phyloP scores from a whole-genome alignment of 2,329 filamentous ascomycete species.

The Gnomoniopsis sp. region DNA sequence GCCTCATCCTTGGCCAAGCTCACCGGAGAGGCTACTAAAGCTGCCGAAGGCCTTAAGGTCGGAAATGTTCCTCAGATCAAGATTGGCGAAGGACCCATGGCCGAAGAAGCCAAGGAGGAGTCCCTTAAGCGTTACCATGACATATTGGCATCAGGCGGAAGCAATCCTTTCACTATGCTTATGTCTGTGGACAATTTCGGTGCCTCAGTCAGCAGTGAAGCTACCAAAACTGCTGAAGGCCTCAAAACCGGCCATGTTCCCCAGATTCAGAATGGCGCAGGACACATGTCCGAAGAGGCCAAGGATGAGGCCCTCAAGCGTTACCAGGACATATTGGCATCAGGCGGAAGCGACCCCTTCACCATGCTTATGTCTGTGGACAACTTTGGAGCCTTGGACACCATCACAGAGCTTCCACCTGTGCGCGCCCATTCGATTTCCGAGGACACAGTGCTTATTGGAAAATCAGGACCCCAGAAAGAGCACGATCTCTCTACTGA shows the following conservation, averaged over 20 bases:
- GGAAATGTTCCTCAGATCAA: not conserved
- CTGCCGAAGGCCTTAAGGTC: not conserved
- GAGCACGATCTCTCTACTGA: constrained; percentile 4
- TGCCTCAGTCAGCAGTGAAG: not conserved
- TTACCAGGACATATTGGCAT: not conserved
- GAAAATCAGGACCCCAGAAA: not conserved
- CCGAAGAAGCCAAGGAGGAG: not conserved
- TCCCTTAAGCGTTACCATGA: not conserved
- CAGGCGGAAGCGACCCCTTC: not conserved
- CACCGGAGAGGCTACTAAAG: not conserved
- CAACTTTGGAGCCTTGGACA: not conserved
- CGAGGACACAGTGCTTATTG: constrained; percentile 6
- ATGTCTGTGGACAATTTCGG: not conserved
- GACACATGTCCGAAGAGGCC: not conserved
- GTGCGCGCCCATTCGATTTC: constrained; percentile 10
- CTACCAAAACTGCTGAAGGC: not conserved
- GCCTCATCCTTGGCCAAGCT: not conserved
- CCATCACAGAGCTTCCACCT: constrained; percentile 6
- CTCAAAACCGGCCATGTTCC: not conserved
- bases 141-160: not conserved
- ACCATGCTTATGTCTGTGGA: constrained; percentile 1
- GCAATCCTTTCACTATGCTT: not conserved
- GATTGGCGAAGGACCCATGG: not conserved
- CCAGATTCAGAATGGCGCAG: not conserved
- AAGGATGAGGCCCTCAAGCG: not conserved